Base-by-base conservation (phyloP, 1,284 basidiomycete genomes). In the Golubevia sp. region DNA sequence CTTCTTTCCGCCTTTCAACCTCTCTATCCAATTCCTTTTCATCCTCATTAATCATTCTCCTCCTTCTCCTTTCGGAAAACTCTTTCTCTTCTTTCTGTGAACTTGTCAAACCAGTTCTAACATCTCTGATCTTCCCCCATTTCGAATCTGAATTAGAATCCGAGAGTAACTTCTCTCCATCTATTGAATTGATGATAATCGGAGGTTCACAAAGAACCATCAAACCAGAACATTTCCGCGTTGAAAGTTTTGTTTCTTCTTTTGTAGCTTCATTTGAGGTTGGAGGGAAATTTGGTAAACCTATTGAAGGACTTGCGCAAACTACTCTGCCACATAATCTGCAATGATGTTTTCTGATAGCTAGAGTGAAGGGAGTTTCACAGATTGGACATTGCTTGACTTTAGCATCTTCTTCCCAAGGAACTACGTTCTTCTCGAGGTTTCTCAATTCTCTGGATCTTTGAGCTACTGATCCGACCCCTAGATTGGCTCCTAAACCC, bases 321-420 rank as follows among this genome's bases (percentile, higher is more conserved):
- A 82, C 76, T 8, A 79, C 70, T 1, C 72, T 59, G 0, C 80
- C 80, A 55, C 80, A 82, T 2, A 79, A 58, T 23, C 80, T 64
- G 60, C 80, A 82, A 53, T 82, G 80, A 53, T 82, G 80, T 57
- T 80, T 80, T 38, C 80, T 75, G 18, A 79, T 71, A 4, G 72
- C 71, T 2, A 82, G 64, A 61, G 73, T 74, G 61, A 82, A 82
- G 0, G 67, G 60, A 0, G 74, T 74, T 11, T 51, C 59, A 48
- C 2, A 51, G 56, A 34, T 34, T 5, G 30, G 30, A 44, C 38
- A 44, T 13, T 8, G 11, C 38, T 44, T 44, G 38, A 44, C 38
- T 44, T 44, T 18, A 13, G 38, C 11, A 44, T 44, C 38, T 18
- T 44, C 18, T 18, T 44, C 38, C 38, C 38, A 44, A 44, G 38